These are phyloP conservation scores for Jaminaea rosea DNA, from an alignment of 1,284 basidiomycete species.

Conservation along the genomic window DNA sequence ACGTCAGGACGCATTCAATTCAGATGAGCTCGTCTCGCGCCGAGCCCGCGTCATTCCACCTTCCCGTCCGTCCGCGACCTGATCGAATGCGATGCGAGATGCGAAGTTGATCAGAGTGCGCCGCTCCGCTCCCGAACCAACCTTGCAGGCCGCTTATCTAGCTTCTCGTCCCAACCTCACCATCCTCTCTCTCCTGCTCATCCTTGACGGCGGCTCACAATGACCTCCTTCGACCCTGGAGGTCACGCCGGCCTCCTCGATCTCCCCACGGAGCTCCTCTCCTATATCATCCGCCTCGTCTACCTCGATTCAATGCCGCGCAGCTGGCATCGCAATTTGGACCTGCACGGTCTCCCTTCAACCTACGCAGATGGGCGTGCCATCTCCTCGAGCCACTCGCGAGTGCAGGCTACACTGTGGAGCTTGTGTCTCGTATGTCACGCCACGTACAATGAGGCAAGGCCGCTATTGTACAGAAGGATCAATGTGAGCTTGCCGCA, in stretches of 20 bases:
- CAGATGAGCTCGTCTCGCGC: too few relatives aligned
- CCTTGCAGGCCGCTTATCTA: too few relatives aligned
- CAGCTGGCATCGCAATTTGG: slow-evolving; percentile 34
- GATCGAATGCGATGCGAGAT: too few relatives aligned
- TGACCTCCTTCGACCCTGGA: too few relatives aligned
- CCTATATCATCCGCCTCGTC: slow-evolving; percentile 9
- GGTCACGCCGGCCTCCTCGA: slow-evolving; percentile 1
- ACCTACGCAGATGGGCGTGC: slow-evolving; percentile 32
- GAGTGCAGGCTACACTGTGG: slow-evolving; percentile 34
- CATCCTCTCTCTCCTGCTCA: too few relatives aligned
- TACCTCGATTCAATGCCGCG: slow-evolving; percentile 31
- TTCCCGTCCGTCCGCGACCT: too few relatives aligned
- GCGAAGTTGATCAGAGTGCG: too few relatives aligned
- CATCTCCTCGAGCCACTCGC: slow-evolving; percentile 30
- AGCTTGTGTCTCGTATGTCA: slow-evolving; percentile 39
- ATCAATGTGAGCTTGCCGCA: slow-evolving; percentile 43
- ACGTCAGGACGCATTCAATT: too few relatives aligned
- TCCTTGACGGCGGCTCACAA: too few relatives aligned
- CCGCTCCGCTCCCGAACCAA: too few relatives aligned
- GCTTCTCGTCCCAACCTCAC: too few relatives aligned
- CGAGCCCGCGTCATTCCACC: too few relatives aligned
- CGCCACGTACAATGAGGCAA: slow-evolving; percentile 34
- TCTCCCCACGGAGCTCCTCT: slow-evolving; percentile 12
- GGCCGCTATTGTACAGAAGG: slow-evolving; percentile 38
- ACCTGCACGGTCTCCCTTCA: slow-evolving; percentile 38